A percentile compares a stretch with the other conserved stretches of the same genome.
Evolutionary conservation across 768 basidiomycete genomes (phyloP).

Genomic region (Trametes gibbosa): DNA sequence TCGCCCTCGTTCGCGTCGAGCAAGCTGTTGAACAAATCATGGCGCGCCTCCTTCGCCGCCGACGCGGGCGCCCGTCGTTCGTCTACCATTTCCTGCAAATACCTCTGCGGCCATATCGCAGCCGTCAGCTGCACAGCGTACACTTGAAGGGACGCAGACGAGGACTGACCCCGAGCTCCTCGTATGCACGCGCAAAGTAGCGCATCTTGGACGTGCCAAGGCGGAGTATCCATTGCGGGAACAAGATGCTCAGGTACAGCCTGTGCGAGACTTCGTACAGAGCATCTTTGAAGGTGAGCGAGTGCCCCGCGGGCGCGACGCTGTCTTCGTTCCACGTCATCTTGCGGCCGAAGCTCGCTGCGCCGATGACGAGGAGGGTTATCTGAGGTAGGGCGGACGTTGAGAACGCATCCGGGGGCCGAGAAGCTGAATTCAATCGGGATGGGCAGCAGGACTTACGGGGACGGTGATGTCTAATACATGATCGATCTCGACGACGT

Average conservation of each 20-base stretch:
- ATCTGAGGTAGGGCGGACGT: no score
- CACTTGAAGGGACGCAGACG: neutral
- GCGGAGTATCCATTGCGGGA: constrained; percentile 25
- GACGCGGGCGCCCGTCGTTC: constrained; percentile 33
- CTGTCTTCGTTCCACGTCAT: constrained; percentile 32
- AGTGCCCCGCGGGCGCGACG: constrained; percentile 12
- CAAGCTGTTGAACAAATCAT: constrained; percentile 52
- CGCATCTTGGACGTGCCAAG: constrained; percentile 21
- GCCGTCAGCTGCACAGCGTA: neutral
- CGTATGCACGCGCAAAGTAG: constrained; percentile 21
- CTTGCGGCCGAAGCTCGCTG: constrained; percentile 53
- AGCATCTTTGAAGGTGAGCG: constrained; percentile 26
- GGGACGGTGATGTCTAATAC: constrained; percentile 52
- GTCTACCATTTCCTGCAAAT: constrained; percentile 53
- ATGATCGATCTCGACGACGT: constrained; percentile 43
- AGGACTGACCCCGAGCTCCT: constrained; percentile 31
- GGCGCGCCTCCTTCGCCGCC: constrained; percentile 34
- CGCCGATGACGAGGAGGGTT: constrained; percentile 53
- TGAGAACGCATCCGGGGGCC: no score
- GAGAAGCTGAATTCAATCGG: neutral
- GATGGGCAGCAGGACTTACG: constrained; percentile 32
- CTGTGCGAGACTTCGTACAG: constrained; percentile 25
- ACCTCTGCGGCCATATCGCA: constrained; percentile 19
- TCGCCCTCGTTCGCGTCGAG: constrained; percentile 46
- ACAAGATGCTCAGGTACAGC: constrained; percentile 22